Conservation (phyloP, 1,284 basidiomycete species). For the Ganoderma sinense region DNA sequence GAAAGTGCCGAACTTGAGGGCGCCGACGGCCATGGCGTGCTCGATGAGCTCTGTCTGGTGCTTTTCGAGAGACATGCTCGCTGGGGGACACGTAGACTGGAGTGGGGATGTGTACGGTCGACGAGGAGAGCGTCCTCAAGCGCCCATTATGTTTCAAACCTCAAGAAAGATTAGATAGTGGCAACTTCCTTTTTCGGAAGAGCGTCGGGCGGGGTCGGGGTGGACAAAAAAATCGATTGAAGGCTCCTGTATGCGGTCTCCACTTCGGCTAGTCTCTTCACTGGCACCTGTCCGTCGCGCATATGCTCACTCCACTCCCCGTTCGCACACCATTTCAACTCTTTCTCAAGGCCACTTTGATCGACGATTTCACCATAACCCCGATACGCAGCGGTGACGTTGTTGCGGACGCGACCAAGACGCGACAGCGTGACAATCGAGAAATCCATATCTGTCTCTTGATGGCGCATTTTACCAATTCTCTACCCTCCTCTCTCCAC, state of each 20-base stretch:
- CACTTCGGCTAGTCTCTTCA: neutral
- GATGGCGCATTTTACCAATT: neutral
- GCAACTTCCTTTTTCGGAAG: neutral
- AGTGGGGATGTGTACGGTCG: neutral
- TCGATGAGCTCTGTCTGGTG: constrained; percentile 58
- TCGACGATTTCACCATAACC: too few relatives aligned
- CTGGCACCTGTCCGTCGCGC: neutral
- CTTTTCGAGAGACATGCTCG: constrained; percentile 37
- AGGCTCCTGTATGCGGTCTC: neutral
- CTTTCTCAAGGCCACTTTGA: neutral
- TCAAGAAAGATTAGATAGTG: neutral
- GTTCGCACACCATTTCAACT: neutral
- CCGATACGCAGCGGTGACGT: neutral
- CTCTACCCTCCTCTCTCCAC: neutral
- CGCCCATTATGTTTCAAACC: neutral
- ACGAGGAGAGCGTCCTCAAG: neutral
- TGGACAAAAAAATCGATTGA: too few relatives aligned
- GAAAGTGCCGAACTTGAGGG: constrained; percentile 91
- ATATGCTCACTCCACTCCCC: neutral
- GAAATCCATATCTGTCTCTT: neutral
- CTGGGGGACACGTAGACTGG: neutral
- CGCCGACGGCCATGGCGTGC: constrained; percentile 59
- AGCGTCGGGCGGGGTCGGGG: neutral
- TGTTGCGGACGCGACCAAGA: neutral
- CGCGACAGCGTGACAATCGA: neutral